A percentile compares a stretch with the other conserved stretches of the same genome.
Evolutionary conservation across 192 early-diverging fungal species (phyloP).

Genomic region (Helicostylum pulchrum): DNA sequence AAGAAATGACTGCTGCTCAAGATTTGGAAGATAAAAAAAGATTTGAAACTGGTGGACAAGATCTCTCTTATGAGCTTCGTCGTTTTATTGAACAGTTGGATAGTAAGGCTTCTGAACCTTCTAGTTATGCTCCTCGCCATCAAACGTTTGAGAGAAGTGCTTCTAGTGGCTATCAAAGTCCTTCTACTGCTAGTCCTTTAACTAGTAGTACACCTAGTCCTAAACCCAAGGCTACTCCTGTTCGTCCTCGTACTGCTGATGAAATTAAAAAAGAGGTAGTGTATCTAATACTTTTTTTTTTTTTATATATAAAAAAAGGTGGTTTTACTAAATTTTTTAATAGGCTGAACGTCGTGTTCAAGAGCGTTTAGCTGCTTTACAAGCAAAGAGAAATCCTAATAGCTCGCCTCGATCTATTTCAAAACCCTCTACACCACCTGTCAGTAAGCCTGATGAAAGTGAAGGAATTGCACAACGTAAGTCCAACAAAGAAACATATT

Average conservation of each 20-base stretch:
- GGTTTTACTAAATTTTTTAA: not conserved
- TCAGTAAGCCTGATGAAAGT: slow-evolving; percentile 21
- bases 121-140: not conserved
- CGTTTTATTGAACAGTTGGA: slow-evolving; percentile 47
- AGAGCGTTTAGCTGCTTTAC: slow-evolving; percentile 34
- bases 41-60: slow-evolving; percentile 43
- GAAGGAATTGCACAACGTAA: slow-evolving; percentile 31
- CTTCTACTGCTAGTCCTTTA: not conserved
- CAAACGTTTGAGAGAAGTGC: not conserved
- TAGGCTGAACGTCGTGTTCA: slow-evolving; percentile 38
- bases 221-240: slow-evolving; percentile 10
- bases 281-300: not conserved
- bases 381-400: slow-evolving; percentile 14
- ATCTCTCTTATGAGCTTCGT: slow-evolving; percentile 39
- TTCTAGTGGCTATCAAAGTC: not conserved
- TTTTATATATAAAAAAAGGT: not conserved
- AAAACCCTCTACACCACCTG: slow-evolving; percentile 15
- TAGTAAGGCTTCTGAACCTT: slow-evolving; percentile 9
- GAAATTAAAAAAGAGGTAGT: slow-evolving; percentile 38
- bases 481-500: not conserved
- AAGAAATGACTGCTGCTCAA: slow-evolving; percentile 12
- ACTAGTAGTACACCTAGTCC: not conserved
- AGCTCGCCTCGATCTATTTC: slow-evolving; percentile 12
- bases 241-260: slow-evolving; percentile 31
- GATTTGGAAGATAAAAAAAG: slow-evolving; percentile 25